phyloP scores from a whole-genome alignment of 1,139 yeast species.

The Candida sp. region DNA sequence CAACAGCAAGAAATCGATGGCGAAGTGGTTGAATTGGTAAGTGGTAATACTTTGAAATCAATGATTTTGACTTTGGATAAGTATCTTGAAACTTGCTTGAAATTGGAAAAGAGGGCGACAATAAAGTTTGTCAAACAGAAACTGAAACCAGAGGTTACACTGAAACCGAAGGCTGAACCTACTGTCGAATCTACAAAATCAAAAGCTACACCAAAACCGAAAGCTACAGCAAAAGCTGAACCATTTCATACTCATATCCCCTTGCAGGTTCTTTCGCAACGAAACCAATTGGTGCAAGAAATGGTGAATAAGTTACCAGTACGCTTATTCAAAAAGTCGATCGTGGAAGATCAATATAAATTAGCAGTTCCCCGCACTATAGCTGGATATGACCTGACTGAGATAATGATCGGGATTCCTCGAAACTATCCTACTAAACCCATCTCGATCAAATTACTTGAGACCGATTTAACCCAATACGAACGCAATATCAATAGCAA shows the following conservation, averaged over 20 bases:
- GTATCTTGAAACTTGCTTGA: slow-evolving; percentile 54
- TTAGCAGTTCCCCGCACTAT: slow-evolving; percentile 19
- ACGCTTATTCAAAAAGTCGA: slow-evolving; percentile 24
- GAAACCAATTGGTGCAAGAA: slow-evolving; percentile 19
- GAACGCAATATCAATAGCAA: slow-evolving; percentile 23
- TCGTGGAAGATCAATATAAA: slow-evolving; percentile 15
- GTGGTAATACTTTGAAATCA: slow-evolving; percentile 49
- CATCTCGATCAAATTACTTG: slow-evolving; percentile 15
- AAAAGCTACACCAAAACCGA: not conserved
- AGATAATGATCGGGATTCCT: slow-evolving; percentile 19
- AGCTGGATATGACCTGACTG: slow-evolving; percentile 16
- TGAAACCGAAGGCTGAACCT: slow-evolving; percentile 7
- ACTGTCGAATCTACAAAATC: not conserved
- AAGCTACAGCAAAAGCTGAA: not conserved
- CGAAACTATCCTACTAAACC: slow-evolving; percentile 16
- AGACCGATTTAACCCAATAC: slow-evolving; percentile 14
- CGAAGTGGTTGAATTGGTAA: slow-evolving; percentile 34
- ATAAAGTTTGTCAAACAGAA: slow-evolving; percentile 21
- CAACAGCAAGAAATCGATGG: slow-evolving; percentile 7
- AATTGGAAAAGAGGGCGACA: slow-evolving; percentile 54
- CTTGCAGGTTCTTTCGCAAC: slow-evolving; percentile 9
- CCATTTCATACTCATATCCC: slow-evolving; percentile 4
- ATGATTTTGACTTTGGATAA: slow-evolving; percentile 55
- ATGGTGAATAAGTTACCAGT: slow-evolving; percentile 20
- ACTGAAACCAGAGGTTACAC: slow-evolving; percentile 7